Evolutionary conservation across 495 filamentous ascomycete genomes (phyloP).

Genomic region (Aspergillus taichungensis): DNA sequence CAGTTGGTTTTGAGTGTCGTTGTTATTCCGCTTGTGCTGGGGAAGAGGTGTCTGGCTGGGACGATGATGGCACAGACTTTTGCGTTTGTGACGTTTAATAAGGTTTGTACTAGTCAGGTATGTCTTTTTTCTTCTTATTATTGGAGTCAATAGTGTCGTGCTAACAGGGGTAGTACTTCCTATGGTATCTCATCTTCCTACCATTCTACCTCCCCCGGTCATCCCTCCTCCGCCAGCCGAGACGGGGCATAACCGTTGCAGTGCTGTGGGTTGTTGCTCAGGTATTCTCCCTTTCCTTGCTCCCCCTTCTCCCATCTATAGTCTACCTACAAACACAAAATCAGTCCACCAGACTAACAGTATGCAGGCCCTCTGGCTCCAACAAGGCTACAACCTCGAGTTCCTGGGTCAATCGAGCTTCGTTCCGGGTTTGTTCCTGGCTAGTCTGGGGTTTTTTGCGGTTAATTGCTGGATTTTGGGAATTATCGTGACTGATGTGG

Average conservation of each 20-base stretch:
- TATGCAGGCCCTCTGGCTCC: slow-evolving; percentile 67
- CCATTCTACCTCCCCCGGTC: slow-evolving; percentile 83
- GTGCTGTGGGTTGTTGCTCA: slow-evolving; percentile 64
- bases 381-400: slow-evolving; percentile 81
- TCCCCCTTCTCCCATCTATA: neutral
- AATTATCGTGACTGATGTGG: slow-evolving; percentile 64
- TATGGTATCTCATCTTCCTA: slow-evolving; percentile 93
- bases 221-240: slow-evolving; percentile 50
- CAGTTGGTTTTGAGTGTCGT: slow-evolving; percentile 72
- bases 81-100: slow-evolving; percentile 94
- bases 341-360: too few species aligned
- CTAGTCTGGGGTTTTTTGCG: slow-evolving; percentile 68
- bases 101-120: slow-evolving; percentile 97
- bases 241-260: slow-evolving; percentile 53
- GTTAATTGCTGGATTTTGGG: slow-evolving; percentile 85
- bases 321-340: too few species aligned
- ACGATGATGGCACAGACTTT: slow-evolving; percentile 99
- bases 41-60: slow-evolving; percentile 70
- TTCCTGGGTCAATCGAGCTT: slow-evolving; percentile 84
- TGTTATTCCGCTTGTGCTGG: slow-evolving; percentile 67
- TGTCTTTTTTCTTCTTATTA: slow-evolving; percentile 7
- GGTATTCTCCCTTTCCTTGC: slow-evolving; percentile 22
- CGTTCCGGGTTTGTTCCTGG: slow-evolving; percentile 68
- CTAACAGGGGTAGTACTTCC: slow-evolving; percentile 63
- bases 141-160: neutral